Evolutionary conservation across 208 protist genomes (phyloP), one percentile per base, ranked within the genome.

Genomic region (Leishmania gerbilli): DNA sequence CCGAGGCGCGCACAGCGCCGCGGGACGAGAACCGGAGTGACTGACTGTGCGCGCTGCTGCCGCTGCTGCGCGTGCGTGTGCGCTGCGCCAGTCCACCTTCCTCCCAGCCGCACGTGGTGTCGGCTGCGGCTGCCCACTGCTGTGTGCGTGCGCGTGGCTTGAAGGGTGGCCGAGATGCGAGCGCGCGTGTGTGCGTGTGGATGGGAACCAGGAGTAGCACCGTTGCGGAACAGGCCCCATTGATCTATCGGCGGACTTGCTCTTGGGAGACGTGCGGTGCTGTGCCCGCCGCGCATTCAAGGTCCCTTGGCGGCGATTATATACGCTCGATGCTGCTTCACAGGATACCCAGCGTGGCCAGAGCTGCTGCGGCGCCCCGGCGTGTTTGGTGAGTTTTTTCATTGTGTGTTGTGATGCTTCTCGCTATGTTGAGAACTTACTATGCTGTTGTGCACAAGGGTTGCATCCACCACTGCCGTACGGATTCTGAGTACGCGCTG

Each of bases 241-340:
- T 80, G 77, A 80, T 80, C 77, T 74, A 74, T 80, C 77, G 77
- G 65, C 77, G 77, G 60, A 80, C 77, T 80, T 80, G 77, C 77
- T 80, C 77, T 80, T 74, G 77, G 77, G 77, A 80, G 77, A 80
- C 58, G 24, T 56, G 56, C 45, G 56, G 51, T 55, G 51, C 51
- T 55, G 51, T 55, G 51, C 51, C 51, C 51, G 51, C 51, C 51
- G 51, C 51, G 51, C 11, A 55, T 55, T 55, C 51, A 55, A 55
- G 51, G 51, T 55, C 51, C 51, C 51, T 55, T 55, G 51, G 51
- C 51, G 51, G 51, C 51, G 51, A 55, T 55, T 55, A 55, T 55
- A 55, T 55, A 55, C 51, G 15, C 51, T 55, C 51, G 51, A 21
- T 45, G 42, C 42, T 45, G 42, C 42, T 45, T 45, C 42, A 45